Evolutionary conservation across 352 stramenopile genomes (phyloP), one percentile per base, ranked within the genome.

Genomic region (Pythium vanterpoolii): DNA sequence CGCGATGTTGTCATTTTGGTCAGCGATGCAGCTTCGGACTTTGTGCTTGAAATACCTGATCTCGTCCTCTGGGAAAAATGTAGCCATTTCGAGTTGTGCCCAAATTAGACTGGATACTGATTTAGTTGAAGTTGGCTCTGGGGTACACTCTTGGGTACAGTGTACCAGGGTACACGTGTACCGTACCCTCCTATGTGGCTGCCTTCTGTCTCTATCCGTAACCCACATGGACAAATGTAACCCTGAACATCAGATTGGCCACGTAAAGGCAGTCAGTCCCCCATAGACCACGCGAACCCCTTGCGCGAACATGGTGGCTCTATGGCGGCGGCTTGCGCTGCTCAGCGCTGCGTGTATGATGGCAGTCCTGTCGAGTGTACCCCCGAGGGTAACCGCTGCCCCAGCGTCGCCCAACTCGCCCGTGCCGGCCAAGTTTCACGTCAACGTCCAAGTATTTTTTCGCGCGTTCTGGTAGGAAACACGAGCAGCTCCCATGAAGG

Each of bases 381-480:
- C 45, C 19, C 43, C 46, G 23, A 13, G 13, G 13, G 48, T 63
- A 24, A 46, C 39, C 33, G 61, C 42, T 10, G 34, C 43, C 13
- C 52, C 60, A 13, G 39, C 61, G 19, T 27, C 42, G 39, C 42
- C 33, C 18, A 39, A 48, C 19, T 57, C 61, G 46, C 48, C 60
- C 28, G 60, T 68, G 40, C 52, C 60, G 34, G 16, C 49, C 49
- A 64, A 64, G 56, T 62, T 49, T 30, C 62, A 52, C 27, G 73
- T 92, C n/a, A 64, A 69, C n/a, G 39, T 92, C 28, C 68, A 74
- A 36, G 75, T 92, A 40, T 83, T 81, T 54, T 92, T 86, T 64
- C 83, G 83, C 39, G 83, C 80, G 1, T 92, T 87, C 68, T 92
- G 81, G 81, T 91, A 53, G 46, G 43, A 19, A 36, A 36, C 6